Evolutionary conservation across 768 basidiomycete genomes (phyloP).

Genomic region (Suillus tomentosus): DNA sequence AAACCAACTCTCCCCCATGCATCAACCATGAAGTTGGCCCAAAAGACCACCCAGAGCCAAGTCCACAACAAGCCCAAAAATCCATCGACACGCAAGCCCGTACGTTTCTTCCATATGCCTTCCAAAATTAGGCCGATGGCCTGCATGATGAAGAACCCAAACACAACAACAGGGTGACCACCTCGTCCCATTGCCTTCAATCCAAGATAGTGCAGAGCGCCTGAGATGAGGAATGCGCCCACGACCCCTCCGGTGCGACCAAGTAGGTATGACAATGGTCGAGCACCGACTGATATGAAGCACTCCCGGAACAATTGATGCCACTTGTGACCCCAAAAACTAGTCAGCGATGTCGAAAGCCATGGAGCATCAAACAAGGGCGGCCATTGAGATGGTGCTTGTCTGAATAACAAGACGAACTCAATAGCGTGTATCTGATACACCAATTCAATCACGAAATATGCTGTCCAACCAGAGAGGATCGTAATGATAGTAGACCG

Average conservation of each 20-base stretch:
- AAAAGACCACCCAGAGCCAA: constrained; percentile 45
- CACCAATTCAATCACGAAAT: constrained; percentile 43
- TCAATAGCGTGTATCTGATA: constrained; percentile 47
- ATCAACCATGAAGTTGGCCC: constrained; percentile 52
- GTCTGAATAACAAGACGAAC: constrained; percentile 47
- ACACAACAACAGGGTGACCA: constrained; percentile 42
- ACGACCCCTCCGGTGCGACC: constrained; percentile 53
- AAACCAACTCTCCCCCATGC: constrained; percentile 29
- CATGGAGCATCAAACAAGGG: constrained; percentile 63
- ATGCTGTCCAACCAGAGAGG: constrained; percentile 46
- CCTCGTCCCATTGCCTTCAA: constrained; percentile 61
- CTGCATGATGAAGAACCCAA: constrained; percentile 59
- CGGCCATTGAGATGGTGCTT: constrained; percentile 60
- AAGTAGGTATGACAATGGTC: constrained; percentile 42
- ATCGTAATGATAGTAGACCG: constrained; percentile 47
- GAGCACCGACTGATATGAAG: constrained; percentile 55
- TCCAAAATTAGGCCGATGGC: constrained; percentile 57
- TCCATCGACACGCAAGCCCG: constrained; percentile 52
- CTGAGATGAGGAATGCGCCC: constrained; percentile 62
- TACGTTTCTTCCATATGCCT: constrained; percentile 42
- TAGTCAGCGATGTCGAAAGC: constrained; percentile 54
- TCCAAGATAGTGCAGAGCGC: constrained; percentile 58
- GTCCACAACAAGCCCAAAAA: constrained; percentile 55
- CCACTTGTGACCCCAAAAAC: constrained; percentile 69
- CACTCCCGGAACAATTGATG: constrained; percentile 65